Base-by-base conservation (phyloP, 176 grass and related monocot species). In the Raddia guianensis region DNA sequence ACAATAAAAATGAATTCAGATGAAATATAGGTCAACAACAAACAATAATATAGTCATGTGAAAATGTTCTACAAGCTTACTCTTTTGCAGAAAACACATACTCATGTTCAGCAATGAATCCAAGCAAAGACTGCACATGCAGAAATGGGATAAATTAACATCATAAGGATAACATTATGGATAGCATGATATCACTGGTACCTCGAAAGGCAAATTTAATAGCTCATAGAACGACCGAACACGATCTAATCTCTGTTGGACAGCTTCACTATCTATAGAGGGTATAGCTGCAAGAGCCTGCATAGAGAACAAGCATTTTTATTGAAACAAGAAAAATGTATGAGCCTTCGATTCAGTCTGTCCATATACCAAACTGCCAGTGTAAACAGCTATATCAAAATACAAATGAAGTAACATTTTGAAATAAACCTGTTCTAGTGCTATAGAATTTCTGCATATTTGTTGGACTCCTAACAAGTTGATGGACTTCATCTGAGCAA, bases 361-460 rank as follows among this genome's bases (percentile, higher is more conserved):
- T 75, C 12, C 33, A 77, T 63, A 27, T 62, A 61, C 43, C 33
- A 51, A 70, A 66, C 8, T 49, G 43, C 35, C 8, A 73, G 18
- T 70, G 19, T 58, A 58, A 69, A 73, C 20, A 78, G 51, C 21
- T 59, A 77, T 40, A 71, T 19, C 49, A 70, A 47, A 58, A 64
- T 64, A 57, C 49, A 64, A 49, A 78, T 45, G 57, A 77, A 43
- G 61, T 16, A 68, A n/a, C 57, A 15, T 75, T 67, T 73, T 68
- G 40, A 49, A 18, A 74, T 11, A 12, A 73, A 98, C 96, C 92
- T 95, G 96, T 86, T 98, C 96, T 43, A 98, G 72, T 77, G 96
- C 96, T 83, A 95, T 88, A 12, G 88, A 95, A 72, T 98, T 98
- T 77, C 90, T 98, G 86, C 96, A 98, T 88, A 98, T 95, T 87